Evolutionary conservation across 805 yeast species (phyloP).

Genomic region (Suhomyces xylopsoci): DNA sequence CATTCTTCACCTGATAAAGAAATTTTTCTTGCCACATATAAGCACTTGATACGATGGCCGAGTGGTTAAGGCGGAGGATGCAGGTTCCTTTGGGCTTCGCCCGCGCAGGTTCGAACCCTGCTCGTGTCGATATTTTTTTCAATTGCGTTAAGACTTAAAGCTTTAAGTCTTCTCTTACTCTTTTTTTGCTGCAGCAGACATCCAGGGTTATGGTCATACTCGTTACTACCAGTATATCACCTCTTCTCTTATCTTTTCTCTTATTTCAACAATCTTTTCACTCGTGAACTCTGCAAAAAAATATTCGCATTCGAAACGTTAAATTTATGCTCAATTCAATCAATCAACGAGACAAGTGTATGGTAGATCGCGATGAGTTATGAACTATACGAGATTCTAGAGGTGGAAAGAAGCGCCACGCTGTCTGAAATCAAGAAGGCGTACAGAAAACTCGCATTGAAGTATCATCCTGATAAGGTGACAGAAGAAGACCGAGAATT

Average conservation of each 20-base stretch:
- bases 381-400: slow-evolving; percentile 61
- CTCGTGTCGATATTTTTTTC: slow-evolving; percentile 56
- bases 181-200: too few relatives aligned
- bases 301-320: not conserved
- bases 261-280: not conserved
- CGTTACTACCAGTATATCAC: too few relatives aligned
- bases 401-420: slow-evolving; percentile 63
- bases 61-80: slow-evolving; percentile 77
- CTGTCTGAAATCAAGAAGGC: slow-evolving; percentile 76
- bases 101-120: slow-evolving; percentile 82
- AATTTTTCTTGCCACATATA: not conserved
- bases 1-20: too few relatives aligned
- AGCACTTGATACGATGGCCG: slow-evolving; percentile 54
- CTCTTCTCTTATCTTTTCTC: not conserved
- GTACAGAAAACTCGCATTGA: slow-evolving; percentile 77
- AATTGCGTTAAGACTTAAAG: too few relatives aligned
- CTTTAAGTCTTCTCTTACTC: too few relatives aligned
- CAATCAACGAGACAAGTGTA: not conserved
- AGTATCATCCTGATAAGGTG: slow-evolving; percentile 88
- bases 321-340: not conserved
- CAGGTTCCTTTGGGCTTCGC: slow-evolving; percentile 72
- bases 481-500: slow-evolving; percentile 57
- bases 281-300: slow-evolving; percentile 1
- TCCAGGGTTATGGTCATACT: too few relatives aligned
- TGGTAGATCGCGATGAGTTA: not conserved